phyloP scores from a whole-genome alignment of 768 basidiomycete species.

The Butyriboletus loyo region DNA sequence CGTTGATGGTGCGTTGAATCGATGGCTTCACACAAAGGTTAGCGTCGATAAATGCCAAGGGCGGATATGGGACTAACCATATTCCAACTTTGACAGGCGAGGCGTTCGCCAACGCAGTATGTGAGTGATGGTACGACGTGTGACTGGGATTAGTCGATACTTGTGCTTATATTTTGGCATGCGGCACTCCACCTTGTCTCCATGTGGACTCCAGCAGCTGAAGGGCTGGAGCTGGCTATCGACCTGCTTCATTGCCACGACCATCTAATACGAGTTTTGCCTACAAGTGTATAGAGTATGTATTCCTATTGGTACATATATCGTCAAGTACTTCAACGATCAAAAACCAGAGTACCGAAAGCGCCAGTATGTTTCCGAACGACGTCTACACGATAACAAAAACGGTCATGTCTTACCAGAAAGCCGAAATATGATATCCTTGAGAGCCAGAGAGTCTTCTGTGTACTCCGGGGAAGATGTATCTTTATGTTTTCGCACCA shows the following conservation, averaged over 20 bases:
- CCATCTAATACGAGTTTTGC: background rate
- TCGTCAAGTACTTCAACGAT: background rate
- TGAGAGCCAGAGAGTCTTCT: slow-evolving; percentile 21
- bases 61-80: slow-evolving; percentile 16
- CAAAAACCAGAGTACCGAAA: background rate
- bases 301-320: background rate
- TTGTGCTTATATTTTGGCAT: background rate
- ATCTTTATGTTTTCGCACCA: slow-evolving; percentile 17
- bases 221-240: background rate
- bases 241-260: background rate
- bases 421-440: slow-evolving; percentile 13
- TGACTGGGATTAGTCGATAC: background rate
- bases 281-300: background rate
- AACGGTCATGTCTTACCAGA: slow-evolving; percentile 4
- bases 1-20: slow-evolving; percentile 3
- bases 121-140: background rate
- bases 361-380: background rate
- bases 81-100: background rate
- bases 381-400: background rate
- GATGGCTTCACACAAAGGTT: background rate
- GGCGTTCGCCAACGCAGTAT: background rate
- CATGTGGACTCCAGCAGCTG: slow-evolving; percentile 17
- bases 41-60: background rate
- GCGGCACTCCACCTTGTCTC: background rate
- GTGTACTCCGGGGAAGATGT: slow-evolving; percentile 15